Evolutionary conservation across 768 basidiomycete genomes (phyloP), one percentile per base, ranked within the genome.

Genomic region (Clitopilus passeckerianus): DNA sequence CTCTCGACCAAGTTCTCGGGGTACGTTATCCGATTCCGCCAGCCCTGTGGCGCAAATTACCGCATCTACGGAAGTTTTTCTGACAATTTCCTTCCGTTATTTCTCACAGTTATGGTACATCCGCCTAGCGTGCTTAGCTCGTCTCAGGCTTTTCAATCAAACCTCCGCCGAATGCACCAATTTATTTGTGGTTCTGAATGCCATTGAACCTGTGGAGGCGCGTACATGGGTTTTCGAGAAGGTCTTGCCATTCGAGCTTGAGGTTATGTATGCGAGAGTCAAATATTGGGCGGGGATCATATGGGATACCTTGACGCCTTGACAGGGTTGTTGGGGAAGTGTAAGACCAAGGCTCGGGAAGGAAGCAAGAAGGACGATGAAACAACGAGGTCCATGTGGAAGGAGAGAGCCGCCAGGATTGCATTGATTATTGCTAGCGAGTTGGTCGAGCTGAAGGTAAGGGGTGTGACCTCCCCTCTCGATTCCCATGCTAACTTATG

Each of bases 271-370:
- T 43, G 83, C 89, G 6, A 83, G 90, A 34, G 75, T 90, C 24
- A 84, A 83, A 67, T 93, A 92, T 67, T 93, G 91, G 92, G 78
- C 87, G 89, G 86, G 24, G 91, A 94, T 69, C 79, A 84, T 67
- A 83, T 90, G 80, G 87, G 85, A 1, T 90, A 93, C 71, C 77
- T 93, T 59, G 91, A 94, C 69, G 84, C 86, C 27, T 77, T 94
- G 22, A 77, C 76, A 60, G 81, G 71, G n/a, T 72, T 93, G 60
- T 72, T 93, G 56, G 72, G 67, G 53, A 83, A 80, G 61, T 91
- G 91, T 69, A 84, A 84, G 62, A 63, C 61, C 15, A 82, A 79
- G 61, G 79, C 82, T 20, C 73, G 80, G 34, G 71, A 72, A 34
- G 76, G 75, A 1, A 50, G 46, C 46, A 50, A 50, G 46, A 67